Evolutionary conservation across 73 alveolate genomes (phyloP).

Genomic region (Tetrahymena malaccensis): DNA sequence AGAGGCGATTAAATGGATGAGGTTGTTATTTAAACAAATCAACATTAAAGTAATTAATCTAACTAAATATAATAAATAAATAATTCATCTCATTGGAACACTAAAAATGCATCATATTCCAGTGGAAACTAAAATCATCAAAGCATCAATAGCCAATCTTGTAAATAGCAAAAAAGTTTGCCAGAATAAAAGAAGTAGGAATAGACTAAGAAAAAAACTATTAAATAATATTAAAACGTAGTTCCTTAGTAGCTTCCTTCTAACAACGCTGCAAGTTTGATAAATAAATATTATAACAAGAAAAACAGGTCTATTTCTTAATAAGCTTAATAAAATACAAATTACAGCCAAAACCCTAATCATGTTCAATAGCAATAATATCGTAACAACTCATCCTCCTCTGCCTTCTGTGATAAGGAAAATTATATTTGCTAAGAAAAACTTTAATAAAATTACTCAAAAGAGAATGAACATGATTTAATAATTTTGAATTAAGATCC

Average conservation of each 20-base stretch:
- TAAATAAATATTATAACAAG: background rate
- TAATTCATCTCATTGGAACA: background rate
- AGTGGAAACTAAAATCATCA: background rate
- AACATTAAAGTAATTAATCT: background rate
- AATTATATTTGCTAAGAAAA: background rate
- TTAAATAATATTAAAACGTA: background rate
- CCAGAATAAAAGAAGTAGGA: background rate
- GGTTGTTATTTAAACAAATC: background rate
- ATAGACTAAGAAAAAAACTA: background rate
- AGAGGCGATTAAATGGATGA: background rate
- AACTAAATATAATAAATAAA: background rate
- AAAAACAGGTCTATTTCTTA: background rate
- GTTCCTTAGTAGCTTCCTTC: background rate
- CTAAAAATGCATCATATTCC: background rate
- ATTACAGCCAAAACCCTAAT: background rate
- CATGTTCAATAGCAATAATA: background rate
- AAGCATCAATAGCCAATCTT: background rate
- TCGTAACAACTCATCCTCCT: background rate
- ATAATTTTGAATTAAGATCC: background rate
- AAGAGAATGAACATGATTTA: background rate
- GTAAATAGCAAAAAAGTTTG: background rate
- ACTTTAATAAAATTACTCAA: background rate
- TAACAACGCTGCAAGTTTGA: background rate
- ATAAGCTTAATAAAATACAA: background rate
- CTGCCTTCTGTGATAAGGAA: background rate